Evolutionary conservation across 208 protist species (phyloP), one percentile per base, ranked within the genome.

Genomic region (Trypanosoma vivax): DNA sequence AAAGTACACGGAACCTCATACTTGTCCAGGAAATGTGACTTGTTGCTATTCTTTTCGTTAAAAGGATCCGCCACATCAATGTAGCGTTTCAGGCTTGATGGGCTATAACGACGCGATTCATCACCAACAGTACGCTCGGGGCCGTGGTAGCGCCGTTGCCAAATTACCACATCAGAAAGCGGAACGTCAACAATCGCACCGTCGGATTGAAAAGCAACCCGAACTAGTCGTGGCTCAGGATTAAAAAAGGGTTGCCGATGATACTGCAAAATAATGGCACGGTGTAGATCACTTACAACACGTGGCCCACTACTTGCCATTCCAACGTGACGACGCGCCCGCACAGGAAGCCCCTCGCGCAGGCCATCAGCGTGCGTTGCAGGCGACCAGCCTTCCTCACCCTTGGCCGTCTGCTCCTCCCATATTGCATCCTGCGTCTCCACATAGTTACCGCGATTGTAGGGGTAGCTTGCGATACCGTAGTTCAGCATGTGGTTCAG

Each of bases 361-460:
- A 95, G 70, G 14, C 75, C 83, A 45, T 95, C 88, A 24, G 77
- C 82, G 53, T 88, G 81, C 37, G 83, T 92, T 14, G 88, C 88
- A 11, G 77, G 83, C n/a, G 77, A 83, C 84, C 88, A 95, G 9
- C 88, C 88, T 55, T 95, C 88, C 50, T 67, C 62, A 23, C 68
- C 67, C 18, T 41, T 37, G 19, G 82, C 75, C 25, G 83, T 90
- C 46, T 70, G 76, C 54, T 69, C 49, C 67, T 95, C 88, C 82
- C 83, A 95, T 11, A 95, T 69, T 2, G 56, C 50, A 47, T 95
- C 88, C 57, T 95, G 88, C 21, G 88, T 92, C 62, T 95, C 88
- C 7, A 89, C 51, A 53, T 95, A 95, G 60, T 92, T 95, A 41
- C 77, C 79, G 16, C 83, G 76, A 62, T 95, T 95, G 73, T 92